These are phyloP conservation scores for Parathielavia hyrcaniae DNA, from an alignment of 495 filamentous ascomycete genomes.

Conservation along the genomic window DNA sequence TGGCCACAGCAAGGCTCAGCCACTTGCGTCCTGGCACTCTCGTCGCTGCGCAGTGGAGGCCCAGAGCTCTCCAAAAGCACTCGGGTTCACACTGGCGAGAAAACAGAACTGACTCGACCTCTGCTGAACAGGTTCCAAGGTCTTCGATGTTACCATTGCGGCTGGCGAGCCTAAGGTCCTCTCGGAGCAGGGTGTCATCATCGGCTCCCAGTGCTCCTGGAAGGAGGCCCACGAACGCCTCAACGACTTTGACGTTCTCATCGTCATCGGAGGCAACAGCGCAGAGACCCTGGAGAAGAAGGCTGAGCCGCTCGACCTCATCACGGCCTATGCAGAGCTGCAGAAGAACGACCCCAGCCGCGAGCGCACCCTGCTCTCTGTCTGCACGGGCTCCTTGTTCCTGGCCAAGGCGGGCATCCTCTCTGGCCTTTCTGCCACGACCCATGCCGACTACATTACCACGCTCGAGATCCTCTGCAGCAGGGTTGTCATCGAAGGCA, in stretches of 20 bases:
- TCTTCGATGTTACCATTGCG: slow-evolving; percentile 65
- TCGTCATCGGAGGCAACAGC: slow-evolving; percentile 59
- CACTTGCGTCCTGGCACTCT: background rate
- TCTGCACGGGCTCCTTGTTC: slow-evolving; percentile 70
- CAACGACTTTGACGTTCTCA: slow-evolving; percentile 62
- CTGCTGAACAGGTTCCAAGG: slow-evolving; percentile 43
- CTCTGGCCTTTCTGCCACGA: slow-evolving; percentile 65
- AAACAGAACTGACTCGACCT: slow-evolving; percentile 16
- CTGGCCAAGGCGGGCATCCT: slow-evolving; percentile 67
- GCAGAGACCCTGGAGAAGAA: slow-evolving; percentile 51
- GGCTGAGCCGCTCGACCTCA: slow-evolving; percentile 55
- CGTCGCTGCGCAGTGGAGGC: background rate
- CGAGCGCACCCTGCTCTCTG: slow-evolving; percentile 66
- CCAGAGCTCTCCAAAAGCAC: background rate
- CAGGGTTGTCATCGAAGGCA: slow-evolving; percentile 51
- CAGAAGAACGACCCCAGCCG: slow-evolving; percentile 60
- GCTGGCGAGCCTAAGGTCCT: slow-evolving; percentile 49
- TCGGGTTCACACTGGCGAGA: background rate
- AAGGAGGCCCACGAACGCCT: slow-evolving; percentile 60
- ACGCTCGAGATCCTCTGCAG: slow-evolving; percentile 64
- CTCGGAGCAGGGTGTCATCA: slow-evolving; percentile 67
- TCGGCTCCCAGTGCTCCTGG: slow-evolving; percentile 63
- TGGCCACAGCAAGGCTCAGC: background rate
- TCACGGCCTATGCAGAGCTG: slow-evolving; percentile 60
- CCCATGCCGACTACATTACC: slow-evolving; percentile 56